Evolutionary conservation across 805 yeast species (phyloP).

Genomic region (Torulaspora maleeae): DNA sequence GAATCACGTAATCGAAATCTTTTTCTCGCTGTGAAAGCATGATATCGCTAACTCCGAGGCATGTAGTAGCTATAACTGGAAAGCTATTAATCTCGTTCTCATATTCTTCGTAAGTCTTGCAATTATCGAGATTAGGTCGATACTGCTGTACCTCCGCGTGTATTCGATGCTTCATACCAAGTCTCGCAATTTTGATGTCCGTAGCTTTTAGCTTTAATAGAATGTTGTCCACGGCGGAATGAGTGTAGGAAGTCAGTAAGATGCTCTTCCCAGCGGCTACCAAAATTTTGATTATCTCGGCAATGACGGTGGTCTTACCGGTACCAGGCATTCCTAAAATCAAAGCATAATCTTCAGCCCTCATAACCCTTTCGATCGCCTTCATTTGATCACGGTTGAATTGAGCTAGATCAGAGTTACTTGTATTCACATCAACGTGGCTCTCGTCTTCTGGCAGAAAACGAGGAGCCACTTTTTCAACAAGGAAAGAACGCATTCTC

Average conservation of each 20-base stretch:
- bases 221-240: conserved; percentile 94
- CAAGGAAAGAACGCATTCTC: conserved; percentile 33
- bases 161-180: conserved; percentile 57
- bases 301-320: conserved; percentile 88
- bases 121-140: conserved; percentile 42
- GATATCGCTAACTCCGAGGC: conserved; percentile 55
- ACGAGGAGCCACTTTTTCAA: conserved; percentile 32
- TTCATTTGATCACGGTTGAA: conserved; percentile 67
- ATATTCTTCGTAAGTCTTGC: conserved; percentile 45
- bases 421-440: conserved; percentile 23
- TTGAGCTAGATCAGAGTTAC: conserved; percentile 6
- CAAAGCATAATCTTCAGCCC: conserved; percentile 69
- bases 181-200: conserved; percentile 51
- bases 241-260: conserved; percentile 80
- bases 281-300: conserved; percentile 61
- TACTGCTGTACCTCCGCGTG: conserved; percentile 58
- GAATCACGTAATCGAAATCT: conserved; percentile 83
- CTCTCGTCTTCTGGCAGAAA: conserved; percentile 16
- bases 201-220: conserved; percentile 59
- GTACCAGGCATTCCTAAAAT: conserved; percentile 98
- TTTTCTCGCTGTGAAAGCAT: conserved; percentile 36
- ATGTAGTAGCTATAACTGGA: conserved; percentile 82
- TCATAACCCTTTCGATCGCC: conserved; percentile 64
- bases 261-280: conserved; percentile 58
- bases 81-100: conserved; percentile 47